Percentiles rank a stretch among this genome's conserved stretches.
phyloP scores from a whole-genome alignment of 208 protist species.

The Wallacemonas sp. region DNA sequence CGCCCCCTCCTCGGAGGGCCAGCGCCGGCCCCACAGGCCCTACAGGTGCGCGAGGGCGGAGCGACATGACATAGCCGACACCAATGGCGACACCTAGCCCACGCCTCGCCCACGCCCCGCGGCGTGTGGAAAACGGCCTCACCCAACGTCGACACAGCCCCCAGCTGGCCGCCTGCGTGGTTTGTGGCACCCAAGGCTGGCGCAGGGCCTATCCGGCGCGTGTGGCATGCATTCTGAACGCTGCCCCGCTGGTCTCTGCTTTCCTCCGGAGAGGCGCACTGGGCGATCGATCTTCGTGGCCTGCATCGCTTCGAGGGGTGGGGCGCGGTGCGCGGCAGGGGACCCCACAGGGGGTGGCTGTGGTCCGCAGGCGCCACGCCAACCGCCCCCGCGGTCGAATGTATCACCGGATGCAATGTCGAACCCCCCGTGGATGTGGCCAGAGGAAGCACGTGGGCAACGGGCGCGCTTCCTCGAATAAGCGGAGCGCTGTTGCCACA shows the following conservation, averaged over 20 bases:
- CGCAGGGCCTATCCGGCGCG: background rate
- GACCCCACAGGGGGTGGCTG: background rate
- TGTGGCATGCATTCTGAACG: background rate
- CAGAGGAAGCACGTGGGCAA: too few species aligned
- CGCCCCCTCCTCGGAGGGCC: too few species aligned
- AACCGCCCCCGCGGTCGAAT: background rate
- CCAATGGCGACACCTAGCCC: background rate
- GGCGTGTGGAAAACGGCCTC: background rate
- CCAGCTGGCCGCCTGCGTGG: background rate
- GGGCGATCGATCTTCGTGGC: constrained; percentile 5
- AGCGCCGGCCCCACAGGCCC: too few species aligned
- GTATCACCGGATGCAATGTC: too few species aligned
- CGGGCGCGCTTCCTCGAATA: background rate
- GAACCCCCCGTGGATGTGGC: too few species aligned
- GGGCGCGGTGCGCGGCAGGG: background rate
- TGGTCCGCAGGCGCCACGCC: background rate
- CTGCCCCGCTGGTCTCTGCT: constrained; percentile 7
- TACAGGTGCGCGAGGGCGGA: too few species aligned
- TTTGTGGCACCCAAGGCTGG: too few species aligned
- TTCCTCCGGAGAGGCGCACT: constrained; percentile 16
- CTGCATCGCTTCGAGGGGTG: background rate
- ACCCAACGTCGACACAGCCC: background rate
- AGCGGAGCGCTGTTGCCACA: background rate
- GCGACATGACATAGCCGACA: background rate
- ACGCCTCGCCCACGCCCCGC: background rate